Conservation (phyloP, 768 basidiomycete genomes). For the Mycena floridula region DNA sequence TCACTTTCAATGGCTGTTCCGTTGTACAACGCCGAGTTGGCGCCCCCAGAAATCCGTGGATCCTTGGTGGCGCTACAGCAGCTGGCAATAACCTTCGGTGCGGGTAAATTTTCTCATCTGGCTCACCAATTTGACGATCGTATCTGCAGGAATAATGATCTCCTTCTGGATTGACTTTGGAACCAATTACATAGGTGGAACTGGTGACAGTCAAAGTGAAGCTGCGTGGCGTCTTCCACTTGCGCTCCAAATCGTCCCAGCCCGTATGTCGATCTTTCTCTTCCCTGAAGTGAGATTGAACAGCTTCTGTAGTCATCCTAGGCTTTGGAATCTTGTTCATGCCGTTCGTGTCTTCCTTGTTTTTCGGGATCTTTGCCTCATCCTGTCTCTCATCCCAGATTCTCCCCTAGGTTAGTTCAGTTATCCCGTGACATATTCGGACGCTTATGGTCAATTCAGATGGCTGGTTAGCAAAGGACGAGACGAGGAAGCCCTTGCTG, state of each 20-base stretch:
- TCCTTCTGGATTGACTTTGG: slow-evolving; percentile 51
- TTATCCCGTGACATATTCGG: slow-evolving; percentile 1
- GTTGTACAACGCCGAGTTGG: slow-evolving; percentile 66
- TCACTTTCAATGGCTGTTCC: slow-evolving; percentile 82
- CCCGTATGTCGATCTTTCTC: too few species aligned
- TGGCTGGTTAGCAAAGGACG: slow-evolving; percentile 77
- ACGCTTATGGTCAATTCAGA: slow-evolving; percentile 20
- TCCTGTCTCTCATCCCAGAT: too few species aligned
- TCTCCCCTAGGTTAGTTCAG: slow-evolving; percentile 55
- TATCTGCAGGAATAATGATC: slow-evolving; percentile 72
- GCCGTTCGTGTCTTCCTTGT: too few species aligned
- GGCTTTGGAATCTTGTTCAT: slow-evolving; percentile 68
- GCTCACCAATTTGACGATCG: too few species aligned
- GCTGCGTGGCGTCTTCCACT: slow-evolving; percentile 76
- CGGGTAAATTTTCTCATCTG: too few species aligned
- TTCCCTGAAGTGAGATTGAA: too few species aligned
- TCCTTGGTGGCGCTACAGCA: slow-evolving; percentile 79
- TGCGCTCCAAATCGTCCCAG: slow-evolving; percentile 67
- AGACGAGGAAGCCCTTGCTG: slow-evolving; percentile 64
- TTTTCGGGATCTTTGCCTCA: too few species aligned
- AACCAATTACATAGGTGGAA: slow-evolving; percentile 65
- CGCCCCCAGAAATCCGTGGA: slow-evolving; percentile 78
- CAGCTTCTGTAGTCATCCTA: slow-evolving; percentile 66
- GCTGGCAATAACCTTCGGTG: slow-evolving; percentile 75
- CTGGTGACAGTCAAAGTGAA: slow-evolving; percentile 46